A percentile compares a stretch with the other conserved stretches of the same genome.
Evolutionary conservation across 2,329 filamentous ascomycete genomes (phyloP).

Genomic region (Capronia americana): DNA sequence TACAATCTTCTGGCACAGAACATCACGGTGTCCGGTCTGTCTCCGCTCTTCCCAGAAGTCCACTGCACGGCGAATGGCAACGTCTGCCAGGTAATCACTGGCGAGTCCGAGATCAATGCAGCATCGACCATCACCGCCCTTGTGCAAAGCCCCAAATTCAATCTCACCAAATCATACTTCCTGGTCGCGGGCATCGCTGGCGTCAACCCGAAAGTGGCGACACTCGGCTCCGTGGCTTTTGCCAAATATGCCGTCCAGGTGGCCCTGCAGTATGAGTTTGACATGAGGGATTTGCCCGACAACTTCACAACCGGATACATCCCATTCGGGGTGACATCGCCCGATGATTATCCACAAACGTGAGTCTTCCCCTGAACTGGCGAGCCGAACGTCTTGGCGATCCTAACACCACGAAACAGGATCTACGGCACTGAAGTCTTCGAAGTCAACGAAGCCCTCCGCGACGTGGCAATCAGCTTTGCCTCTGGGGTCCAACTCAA

Average conservation of each 20-base stretch:
- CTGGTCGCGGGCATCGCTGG: conserved; percentile 75
- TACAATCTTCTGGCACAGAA: conserved; percentile 64
- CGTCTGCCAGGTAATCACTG: conserved; percentile 66
- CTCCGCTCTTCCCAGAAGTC: conserved; percentile 68
- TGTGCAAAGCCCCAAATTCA: conserved; percentile 66
- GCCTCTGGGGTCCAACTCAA: conserved; percentile 60
- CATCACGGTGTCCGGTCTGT: conserved; percentile 67
- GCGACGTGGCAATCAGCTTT: conserved; percentile 59
- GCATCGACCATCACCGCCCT: conserved; percentile 70
- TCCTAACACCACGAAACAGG: conserved; percentile 37
- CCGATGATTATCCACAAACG: conserved; percentile 61
- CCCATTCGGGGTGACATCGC: conserved; percentile 63
- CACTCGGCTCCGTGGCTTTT: conserved; percentile 70
- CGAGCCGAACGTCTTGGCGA: neutral
- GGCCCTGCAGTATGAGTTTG: conserved; percentile 77
- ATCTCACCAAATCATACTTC: conserved; percentile 73
- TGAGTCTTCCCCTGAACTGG: conserved; percentile 6
- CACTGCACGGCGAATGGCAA: conserved; percentile 67
- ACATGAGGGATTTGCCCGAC: conserved; percentile 69
- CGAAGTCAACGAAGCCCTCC: conserved; percentile 67
- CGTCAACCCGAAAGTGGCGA: conserved; percentile 72
- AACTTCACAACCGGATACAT: conserved; percentile 74
- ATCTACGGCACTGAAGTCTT: conserved; percentile 75
- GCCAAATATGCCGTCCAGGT: conserved; percentile 75
- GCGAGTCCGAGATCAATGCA: conserved; percentile 75